A percentile compares a stretch with the other conserved stretches of the same genome.
Evolutionary conservation across 345 rosid species (phyloP).

Genomic region (Eucalyptus camaldulensis): DNA sequence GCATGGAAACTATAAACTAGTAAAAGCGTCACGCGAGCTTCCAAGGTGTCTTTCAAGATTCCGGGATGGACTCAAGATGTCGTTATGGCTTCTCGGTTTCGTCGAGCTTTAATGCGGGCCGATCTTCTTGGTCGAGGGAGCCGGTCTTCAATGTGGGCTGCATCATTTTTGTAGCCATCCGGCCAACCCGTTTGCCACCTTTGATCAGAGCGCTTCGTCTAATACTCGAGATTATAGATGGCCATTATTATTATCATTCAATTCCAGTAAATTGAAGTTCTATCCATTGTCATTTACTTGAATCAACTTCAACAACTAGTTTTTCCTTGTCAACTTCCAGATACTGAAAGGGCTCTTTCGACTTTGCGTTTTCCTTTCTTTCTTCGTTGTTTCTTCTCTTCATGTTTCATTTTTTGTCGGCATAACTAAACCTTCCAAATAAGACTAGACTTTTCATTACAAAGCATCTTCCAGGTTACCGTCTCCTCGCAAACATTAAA

Average conservation of each 20-base stretch:
- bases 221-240: background rate
- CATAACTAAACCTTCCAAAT: background rate
- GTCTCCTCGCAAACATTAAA: too few species aligned
- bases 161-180: background rate
- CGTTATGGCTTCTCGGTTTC: too few species aligned
- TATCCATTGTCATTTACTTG: background rate
- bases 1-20: too few species aligned
- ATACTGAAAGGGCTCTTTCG: background rate
- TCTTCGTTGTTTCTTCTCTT: background rate
- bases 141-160: too few species aligned
- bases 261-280: background rate
- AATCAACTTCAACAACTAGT: background rate
- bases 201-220: background rate
- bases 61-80: too few species aligned
- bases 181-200: background rate
- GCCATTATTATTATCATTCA: background rate
- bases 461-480: background rate
- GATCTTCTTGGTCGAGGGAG: too few species aligned
- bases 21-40: too few species aligned
- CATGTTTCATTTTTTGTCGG: background rate
- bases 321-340: background rate
- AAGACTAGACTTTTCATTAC: background rate
- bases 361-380: background rate
- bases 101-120: too few species aligned
- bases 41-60: too few species aligned